These are phyloP conservation scores for Alternaria viburni DNA, from an alignment of 2,329 filamentous ascomycete genomes.

Conservation along the genomic window DNA sequence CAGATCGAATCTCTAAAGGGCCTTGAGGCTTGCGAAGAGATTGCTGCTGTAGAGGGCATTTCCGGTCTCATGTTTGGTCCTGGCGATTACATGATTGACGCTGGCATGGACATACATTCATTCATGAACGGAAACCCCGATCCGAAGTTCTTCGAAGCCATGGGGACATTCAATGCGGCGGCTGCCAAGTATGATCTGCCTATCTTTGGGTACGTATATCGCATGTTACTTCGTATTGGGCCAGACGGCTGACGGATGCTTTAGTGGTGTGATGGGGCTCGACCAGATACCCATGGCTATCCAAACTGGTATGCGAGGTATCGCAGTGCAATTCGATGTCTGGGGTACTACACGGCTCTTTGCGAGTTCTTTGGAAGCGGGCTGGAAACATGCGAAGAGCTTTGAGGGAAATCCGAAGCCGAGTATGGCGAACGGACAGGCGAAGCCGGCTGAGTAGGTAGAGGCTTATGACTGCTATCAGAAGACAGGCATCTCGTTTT, in stretches of 20 bases:
- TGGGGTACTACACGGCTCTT: constrained; percentile 30
- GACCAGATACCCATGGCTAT: constrained; percentile 30
- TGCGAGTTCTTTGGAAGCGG: constrained; percentile 20
- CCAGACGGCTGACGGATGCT: constrained; percentile 1
- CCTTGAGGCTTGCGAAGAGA: constrained; percentile 33
- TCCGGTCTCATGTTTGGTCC: constrained; percentile 35
- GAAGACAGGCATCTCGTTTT: background rate
- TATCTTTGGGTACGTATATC: constrained; percentile 26
- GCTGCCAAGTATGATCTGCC: constrained; percentile 31
- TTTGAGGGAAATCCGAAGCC: constrained; percentile 17
- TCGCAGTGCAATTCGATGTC: constrained; percentile 35
- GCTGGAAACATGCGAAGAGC: constrained; percentile 24
- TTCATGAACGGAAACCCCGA: constrained; percentile 22
- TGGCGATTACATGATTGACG: constrained; percentile 35
- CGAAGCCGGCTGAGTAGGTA: background rate
- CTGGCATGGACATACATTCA: constrained; percentile 24
- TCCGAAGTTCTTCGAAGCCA: constrained; percentile 23
- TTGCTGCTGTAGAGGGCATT: constrained; percentile 34
- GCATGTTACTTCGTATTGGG: background rate
- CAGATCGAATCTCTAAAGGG: constrained; percentile 37
- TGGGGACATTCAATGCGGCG: constrained; percentile 27
- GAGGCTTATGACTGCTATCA: background rate
- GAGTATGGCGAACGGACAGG: constrained; percentile 7
- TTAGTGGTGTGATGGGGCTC: constrained; percentile 23
- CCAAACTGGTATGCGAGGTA: constrained; percentile 24